These are phyloP conservation scores for Pleurotus tuber-regium DNA, from an alignment of 768 basidiomycete genomes.

Conservation along the genomic window DNA sequence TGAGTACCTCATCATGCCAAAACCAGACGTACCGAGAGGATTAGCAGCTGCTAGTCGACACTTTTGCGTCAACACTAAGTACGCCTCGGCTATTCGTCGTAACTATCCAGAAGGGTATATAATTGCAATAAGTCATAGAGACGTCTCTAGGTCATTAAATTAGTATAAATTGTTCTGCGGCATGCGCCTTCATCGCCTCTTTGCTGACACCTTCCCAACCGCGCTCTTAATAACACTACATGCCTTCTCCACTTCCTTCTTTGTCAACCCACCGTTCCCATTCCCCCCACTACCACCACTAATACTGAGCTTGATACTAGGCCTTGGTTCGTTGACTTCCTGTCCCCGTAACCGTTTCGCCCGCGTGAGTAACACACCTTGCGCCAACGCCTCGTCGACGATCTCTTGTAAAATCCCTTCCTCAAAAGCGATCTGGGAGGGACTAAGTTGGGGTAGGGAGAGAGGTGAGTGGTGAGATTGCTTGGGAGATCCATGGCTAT, in stretches of 20 bases:
- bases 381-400: constrained; percentile 79
- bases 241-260: constrained; percentile 93
- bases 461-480: constrained; percentile 49
- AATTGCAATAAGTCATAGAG: neutral
- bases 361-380: constrained; percentile 84
- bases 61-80: no score
- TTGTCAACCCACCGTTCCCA: constrained; percentile 58
- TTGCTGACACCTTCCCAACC: constrained; percentile 70
- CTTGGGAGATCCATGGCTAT: constrained; percentile 24
- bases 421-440: constrained; percentile 61
- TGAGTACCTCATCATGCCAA: no score
- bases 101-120: neutral
- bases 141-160: neutral
- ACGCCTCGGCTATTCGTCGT: no score
- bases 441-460: constrained; percentile 41
- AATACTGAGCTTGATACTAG: constrained; percentile 83
- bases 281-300: constrained; percentile 25
- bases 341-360: constrained; percentile 81
- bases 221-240: constrained; percentile 69
- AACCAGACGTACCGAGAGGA: no score
- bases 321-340: constrained; percentile 77
- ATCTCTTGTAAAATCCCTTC: constrained; percentile 87
- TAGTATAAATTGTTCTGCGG: neutral
- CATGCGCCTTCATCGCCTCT: constrained; percentile 39
- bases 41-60: no score